Evolutionary conservation across 371 early-diverging fungal species (phyloP).

Genomic region (Mucor velutinosus): DNA sequence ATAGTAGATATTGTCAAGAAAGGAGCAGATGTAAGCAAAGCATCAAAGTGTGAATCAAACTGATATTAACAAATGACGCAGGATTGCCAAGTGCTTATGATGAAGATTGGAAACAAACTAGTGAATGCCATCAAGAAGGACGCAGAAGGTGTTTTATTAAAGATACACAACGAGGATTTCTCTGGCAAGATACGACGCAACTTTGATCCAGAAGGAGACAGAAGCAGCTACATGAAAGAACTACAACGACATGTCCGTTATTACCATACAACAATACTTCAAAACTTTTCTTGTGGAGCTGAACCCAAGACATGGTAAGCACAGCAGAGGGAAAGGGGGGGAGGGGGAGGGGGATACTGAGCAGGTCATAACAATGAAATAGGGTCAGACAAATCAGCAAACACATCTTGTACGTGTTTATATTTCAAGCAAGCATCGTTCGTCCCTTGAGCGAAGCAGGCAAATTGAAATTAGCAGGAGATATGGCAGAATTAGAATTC

Average conservation of each 20-base stretch:
- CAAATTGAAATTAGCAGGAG: conserved; percentile 64
- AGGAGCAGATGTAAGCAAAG: conserved; percentile 42
- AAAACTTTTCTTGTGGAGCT: conserved; percentile 62
- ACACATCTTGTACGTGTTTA: conserved; percentile 55
- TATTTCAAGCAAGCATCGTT: conserved; percentile 65
- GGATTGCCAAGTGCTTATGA: conserved; percentile 56
- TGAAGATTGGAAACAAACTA: conserved; percentile 53
- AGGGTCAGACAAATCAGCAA: conserved; percentile 57
- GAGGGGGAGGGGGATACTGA: not conserved
- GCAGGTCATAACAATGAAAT: not conserved
- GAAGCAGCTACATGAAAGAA: conserved; percentile 59
- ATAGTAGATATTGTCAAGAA: conserved; percentile 49
- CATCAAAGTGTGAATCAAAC: too few species aligned
- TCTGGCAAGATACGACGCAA: conserved; percentile 32
- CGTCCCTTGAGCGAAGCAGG: conserved; percentile 64
- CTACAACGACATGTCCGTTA: conserved; percentile 58
- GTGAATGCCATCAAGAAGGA: conserved; percentile 55
- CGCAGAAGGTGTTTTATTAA: conserved; percentile 50
- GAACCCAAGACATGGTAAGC: conserved; percentile 62
- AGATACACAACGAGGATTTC: conserved; percentile 69
- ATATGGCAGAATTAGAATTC: conserved; percentile 76
- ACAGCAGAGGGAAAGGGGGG: not conserved
- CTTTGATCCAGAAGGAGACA: conserved; percentile 24
- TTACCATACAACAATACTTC: conserved; percentile 57
- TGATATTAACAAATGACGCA: conserved; percentile 14